Percentiles rank a stretch among this genome's conserved stretches.
Conservation (phyloP, 352 stramenopile genomes). For the Globisporangium parvum region DNA sequence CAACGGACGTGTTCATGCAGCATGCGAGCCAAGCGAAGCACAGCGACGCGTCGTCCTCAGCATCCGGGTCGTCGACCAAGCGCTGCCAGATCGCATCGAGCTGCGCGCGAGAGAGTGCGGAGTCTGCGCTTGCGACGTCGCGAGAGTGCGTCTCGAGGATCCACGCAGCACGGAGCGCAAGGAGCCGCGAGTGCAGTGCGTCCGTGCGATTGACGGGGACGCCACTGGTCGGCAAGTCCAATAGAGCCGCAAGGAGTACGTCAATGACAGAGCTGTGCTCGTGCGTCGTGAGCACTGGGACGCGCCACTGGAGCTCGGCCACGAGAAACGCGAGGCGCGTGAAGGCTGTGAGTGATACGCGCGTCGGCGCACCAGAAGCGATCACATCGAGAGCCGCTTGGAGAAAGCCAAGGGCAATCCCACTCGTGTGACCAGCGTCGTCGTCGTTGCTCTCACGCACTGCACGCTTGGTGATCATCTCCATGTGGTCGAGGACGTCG, state of each 20-base stretch:
- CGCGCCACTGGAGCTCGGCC: constrained; percentile 13
- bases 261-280: not conserved
- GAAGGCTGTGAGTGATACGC: constrained; percentile 28
- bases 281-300: not conserved
- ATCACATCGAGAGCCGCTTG: constrained; percentile 23
- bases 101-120: constrained; percentile 14
- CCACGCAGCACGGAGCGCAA: constrained; percentile 54
- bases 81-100: constrained; percentile 40
- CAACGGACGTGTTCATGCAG: constrained; percentile 35
- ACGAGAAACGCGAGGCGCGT: constrained; percentile 27
- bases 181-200: constrained; percentile 19
- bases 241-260: constrained; percentile 12
- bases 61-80: constrained; percentile 26
- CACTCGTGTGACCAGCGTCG: too few species aligned
- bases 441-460: not conserved
- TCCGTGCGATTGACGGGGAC: too few species aligned
- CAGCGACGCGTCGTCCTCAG: constrained; percentile 41
- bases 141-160: constrained; percentile 23
- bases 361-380: constrained; percentile 9
- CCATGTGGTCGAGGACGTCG: constrained; percentile 27
- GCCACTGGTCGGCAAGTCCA: constrained; percentile 13
- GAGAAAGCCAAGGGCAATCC: too few species aligned
- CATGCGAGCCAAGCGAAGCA: constrained; percentile 77
- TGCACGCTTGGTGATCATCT: constrained; percentile 22
- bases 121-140: not conserved